Conservation (phyloP, 2,329 filamentous ascomycete genomes). For the Talaromyces sp. region DNA sequence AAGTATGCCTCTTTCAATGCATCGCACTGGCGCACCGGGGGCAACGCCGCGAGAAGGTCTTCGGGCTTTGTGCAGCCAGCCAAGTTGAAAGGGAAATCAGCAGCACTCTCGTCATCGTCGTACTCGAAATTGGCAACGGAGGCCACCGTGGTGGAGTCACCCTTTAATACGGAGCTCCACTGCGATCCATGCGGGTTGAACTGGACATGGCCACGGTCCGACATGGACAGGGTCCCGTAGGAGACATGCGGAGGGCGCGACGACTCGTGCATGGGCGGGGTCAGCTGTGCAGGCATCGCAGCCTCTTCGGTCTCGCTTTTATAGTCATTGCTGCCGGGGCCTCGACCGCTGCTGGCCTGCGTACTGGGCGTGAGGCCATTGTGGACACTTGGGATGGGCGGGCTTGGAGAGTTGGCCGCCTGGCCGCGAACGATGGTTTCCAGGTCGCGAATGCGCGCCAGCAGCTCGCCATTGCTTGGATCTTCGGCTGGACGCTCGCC, state of each 20-base stretch:
- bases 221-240: conserved; percentile 26
- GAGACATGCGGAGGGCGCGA: conserved; percentile 14
- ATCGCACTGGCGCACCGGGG: conserved; percentile 32
- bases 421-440: conserved; percentile 33
- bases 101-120: conserved; percentile 26
- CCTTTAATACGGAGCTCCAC: conserved; percentile 26
- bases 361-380: conserved; percentile 12
- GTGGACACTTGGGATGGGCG: conserved; percentile 17
- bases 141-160: conserved; percentile 16
- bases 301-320: conserved; percentile 5
- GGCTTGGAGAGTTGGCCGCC: conserved; percentile 18
- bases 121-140: conserved; percentile 22
- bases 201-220: conserved; percentile 30
- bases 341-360: conserved; percentile 22
- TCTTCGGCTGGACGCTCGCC: conserved; percentile 15
- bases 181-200: conserved; percentile 29
- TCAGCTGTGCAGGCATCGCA: conserved; percentile 4
- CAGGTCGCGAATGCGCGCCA: conserved; percentile 31
- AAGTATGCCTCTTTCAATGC: conserved; percentile 32
- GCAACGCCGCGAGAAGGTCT: conserved; percentile 28
- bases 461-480: conserved; percentile 23
- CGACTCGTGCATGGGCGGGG: conserved; percentile 17
- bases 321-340: conserved; percentile 22
- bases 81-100: conserved; percentile 27
- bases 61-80: conserved; percentile 21